phyloP scores from a whole-genome alignment of 495 filamentous ascomycete species.

The Neurospora sp. region DNA sequence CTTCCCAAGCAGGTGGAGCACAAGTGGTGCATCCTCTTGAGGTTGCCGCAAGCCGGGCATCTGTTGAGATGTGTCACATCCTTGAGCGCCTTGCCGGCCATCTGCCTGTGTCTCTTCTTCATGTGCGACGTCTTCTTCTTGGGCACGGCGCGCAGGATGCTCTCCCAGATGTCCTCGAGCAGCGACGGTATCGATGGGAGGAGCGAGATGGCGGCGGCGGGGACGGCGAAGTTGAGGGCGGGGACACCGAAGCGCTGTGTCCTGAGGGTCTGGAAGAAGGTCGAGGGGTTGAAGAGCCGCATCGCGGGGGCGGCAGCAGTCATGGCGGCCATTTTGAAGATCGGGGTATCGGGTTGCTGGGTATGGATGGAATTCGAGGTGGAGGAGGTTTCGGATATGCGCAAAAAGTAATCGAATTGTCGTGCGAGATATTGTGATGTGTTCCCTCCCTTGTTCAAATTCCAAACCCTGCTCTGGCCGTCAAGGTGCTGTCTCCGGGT shows the following conservation, averaged over 20 bases:
- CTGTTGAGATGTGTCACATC: constrained; percentile 77
- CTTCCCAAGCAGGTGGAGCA: constrained; percentile 63
- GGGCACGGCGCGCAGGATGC: constrained; percentile 80
- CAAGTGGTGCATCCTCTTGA: constrained; percentile 79
- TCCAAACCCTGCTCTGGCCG: neutral
- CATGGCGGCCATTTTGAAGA: constrained; percentile 23
- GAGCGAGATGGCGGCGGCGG: constrained; percentile 45
- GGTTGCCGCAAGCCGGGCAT: constrained; percentile 77
- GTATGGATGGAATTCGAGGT: neutral
- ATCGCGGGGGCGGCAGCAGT: constrained; percentile 16
- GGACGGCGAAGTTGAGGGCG: constrained; percentile 40
- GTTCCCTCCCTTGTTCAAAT: neutral
- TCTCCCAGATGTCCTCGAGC: constrained; percentile 78
- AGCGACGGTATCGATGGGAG: constrained; percentile 42
- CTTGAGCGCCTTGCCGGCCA: constrained; percentile 89
- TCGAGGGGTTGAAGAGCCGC: constrained; percentile 29
- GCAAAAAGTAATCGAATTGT: neutral
- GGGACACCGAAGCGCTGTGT: constrained; percentile 29
- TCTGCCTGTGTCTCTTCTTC: constrained; percentile 85
- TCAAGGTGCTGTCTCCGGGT: neutral
- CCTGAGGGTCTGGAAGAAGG: constrained; percentile 29
- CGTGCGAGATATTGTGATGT: neutral
- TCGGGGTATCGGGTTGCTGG: neutral
- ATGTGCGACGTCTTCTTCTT: constrained; percentile 99
- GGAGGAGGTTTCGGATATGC: neutral